A percentile compares a stretch with the other conserved stretches of the same genome.
phyloP scores from a whole-genome alignment of 2,329 filamentous ascomycete genomes.

The Fusarium redolens region DNA sequence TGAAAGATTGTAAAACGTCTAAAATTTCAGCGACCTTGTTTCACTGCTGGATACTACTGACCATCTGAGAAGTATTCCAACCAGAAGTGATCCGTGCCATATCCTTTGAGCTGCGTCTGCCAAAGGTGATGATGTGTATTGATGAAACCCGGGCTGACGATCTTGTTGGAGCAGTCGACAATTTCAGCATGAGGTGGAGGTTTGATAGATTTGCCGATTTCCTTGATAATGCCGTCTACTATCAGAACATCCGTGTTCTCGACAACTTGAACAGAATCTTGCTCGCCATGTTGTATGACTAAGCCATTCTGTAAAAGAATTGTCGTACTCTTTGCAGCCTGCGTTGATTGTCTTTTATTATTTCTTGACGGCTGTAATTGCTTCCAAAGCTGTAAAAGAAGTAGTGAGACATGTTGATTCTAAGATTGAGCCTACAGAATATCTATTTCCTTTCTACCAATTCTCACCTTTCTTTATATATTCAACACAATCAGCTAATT shows the following conservation, averaged over 20 bases:
- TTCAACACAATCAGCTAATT: fast-evolving
- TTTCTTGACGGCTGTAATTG: neutral
- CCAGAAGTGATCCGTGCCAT: neutral
- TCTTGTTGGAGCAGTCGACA: conserved; percentile 22
- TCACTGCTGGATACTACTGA: neutral
- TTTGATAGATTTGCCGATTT: neutral
- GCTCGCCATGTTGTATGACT: neutral
- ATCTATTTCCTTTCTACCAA: fast-evolving
- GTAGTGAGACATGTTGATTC: neutral
- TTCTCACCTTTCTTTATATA: too few species aligned
- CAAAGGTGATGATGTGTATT: conserved; percentile 33
- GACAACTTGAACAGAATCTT: neutral
- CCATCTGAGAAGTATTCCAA: neutral
- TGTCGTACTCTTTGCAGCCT: neutral
- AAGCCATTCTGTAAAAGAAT: neutral
- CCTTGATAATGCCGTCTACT: neutral
- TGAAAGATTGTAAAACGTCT: neutral
- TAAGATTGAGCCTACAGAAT: fast-evolving
- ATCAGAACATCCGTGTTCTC: neutral
- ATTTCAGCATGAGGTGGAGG: neutral
- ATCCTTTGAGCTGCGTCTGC: conserved; percentile 15
- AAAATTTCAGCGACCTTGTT: neutral
- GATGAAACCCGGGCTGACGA: conserved; percentile 25
- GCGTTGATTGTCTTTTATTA: neutral
- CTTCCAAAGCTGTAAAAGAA: neutral